phyloP scores from a whole-genome alignment of 176 grass and related monocot genomes.

The Leersia perrieri region DNA sequence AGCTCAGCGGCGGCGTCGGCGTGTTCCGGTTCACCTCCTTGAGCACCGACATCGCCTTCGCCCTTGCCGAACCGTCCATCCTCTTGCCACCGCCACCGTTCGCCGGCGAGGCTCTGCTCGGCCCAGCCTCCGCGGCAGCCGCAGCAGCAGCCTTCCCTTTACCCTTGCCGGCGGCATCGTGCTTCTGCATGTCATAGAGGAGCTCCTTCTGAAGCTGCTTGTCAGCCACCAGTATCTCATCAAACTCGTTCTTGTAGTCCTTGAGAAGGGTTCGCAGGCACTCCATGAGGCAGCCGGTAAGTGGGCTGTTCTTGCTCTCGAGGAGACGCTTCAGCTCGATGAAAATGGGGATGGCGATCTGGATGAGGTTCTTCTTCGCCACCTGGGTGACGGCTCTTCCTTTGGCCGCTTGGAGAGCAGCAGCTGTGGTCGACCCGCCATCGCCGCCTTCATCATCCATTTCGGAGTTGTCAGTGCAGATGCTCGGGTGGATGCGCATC shows the following conservation, averaged over 20 bases:
- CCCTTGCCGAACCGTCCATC: conserved; percentile 41
- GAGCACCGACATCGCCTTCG: conserved; percentile 53
- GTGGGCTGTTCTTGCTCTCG: conserved; percentile 79
- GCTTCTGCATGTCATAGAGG: conserved; percentile 86
- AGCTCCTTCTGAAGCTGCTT: conserved; percentile 94
- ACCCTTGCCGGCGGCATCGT: conserved; percentile 55
- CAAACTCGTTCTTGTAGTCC: conserved; percentile 95
- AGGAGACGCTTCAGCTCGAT: conserved; percentile 90
- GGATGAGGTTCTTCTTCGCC: conserved; percentile 94
- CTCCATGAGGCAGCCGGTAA: conserved; percentile 87
- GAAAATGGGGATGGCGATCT: conserved; percentile 87
- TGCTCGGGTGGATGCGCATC: conserved; percentile 89
- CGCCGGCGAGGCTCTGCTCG: conserved; percentile 28
- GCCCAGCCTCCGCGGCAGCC: conserved; percentile 17
- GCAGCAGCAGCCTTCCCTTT: conserved; percentile 31
- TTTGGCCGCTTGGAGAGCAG: conserved; percentile 46
- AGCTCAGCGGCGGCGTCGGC: conserved; percentile 44
- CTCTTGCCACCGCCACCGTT: neutral
- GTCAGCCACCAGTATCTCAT: conserved; percentile 89
- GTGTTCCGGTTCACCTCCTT: conserved; percentile 66
- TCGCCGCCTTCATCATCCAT: conserved; percentile 69
- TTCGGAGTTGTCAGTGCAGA: conserved; percentile 51
- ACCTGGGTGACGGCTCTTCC: conserved; percentile 87
- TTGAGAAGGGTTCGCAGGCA: conserved; percentile 73
- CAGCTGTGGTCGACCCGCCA: conserved; percentile 21